A percentile compares a stretch with the other conserved stretches of the same genome.
These are phyloP conservation scores for Biscogniauxia marginata DNA, from an alignment of 2,329 filamentous ascomycete species.

Conservation along the genomic window DNA sequence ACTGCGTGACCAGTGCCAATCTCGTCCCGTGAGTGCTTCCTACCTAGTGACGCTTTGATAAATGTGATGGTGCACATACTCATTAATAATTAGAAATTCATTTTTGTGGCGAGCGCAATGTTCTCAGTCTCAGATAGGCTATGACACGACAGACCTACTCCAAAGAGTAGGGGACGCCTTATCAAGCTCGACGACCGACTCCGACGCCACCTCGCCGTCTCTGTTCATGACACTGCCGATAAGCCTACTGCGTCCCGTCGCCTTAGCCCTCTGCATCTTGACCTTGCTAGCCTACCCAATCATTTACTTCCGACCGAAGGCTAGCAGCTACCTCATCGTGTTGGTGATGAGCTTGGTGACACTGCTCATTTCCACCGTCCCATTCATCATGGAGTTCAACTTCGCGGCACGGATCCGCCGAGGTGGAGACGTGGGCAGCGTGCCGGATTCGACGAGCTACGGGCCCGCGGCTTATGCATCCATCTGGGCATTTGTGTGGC, in stretches of 20 bases:
- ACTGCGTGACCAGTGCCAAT: slow-evolving; percentile 6
- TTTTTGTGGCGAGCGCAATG: background rate
- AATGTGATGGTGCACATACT: background rate
- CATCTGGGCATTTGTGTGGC: background rate
- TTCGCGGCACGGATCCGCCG: slow-evolving; percentile 1
- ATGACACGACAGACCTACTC: background rate
- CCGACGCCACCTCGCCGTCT: background rate
- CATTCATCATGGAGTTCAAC: slow-evolving; percentile 6
- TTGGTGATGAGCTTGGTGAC: slow-evolving; percentile 4
- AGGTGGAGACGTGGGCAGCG: background rate
- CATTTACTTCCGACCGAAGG: slow-evolving; percentile 2
- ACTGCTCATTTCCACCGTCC: slow-evolving; percentile 6
- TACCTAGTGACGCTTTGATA: slow-evolving; percentile 1
- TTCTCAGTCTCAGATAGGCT: slow-evolving; percentile 4
- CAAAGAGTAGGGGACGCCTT: background rate
- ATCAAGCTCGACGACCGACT: background rate
- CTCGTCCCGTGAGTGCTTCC: slow-evolving; percentile 7
- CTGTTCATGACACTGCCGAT: slow-evolving; percentile 4
- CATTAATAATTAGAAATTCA: background rate
- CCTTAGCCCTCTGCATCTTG: slow-evolving; percentile 6
- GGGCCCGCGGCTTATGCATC: slow-evolving; percentile 5
- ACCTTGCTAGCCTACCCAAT: slow-evolving; percentile 5
- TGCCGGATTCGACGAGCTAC: background rate
- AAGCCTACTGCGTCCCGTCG: slow-evolving; percentile 2
- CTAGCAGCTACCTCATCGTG: slow-evolving; percentile 1